phyloP scores from a whole-genome alignment of 768 basidiomycete genomes.

The Tulasnella calospora region DNA sequence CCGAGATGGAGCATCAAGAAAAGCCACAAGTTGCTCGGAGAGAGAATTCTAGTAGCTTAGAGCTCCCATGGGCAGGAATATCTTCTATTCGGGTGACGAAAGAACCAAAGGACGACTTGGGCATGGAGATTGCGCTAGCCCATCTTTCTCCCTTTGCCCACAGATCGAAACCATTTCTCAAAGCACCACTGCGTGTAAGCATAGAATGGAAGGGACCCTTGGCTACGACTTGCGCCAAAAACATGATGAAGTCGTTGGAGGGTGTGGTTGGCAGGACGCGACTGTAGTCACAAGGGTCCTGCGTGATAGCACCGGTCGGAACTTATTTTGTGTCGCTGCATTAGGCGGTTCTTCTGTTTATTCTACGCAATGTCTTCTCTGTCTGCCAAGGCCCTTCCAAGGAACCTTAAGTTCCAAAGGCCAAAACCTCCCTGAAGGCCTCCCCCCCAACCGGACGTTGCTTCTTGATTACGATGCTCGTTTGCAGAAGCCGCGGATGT shows the following conservation, averaged over 20 bases:
- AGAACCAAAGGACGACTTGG: neutral
- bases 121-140: neutral
- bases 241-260: neutral
- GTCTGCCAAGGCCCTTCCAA: neutral
- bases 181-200: neutral
- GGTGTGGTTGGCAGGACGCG: neutral
- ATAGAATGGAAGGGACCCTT: neutral
- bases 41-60: neutral
- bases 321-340: neutral
- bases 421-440: neutral
- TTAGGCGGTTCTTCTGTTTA: neutral
- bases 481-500: neutral
- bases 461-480: constrained; percentile 8
- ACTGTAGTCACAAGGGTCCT: neutral
- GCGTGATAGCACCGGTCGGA: neutral
- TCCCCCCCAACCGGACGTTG: neutral
- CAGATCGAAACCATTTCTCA: neutral
- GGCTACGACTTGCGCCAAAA: neutral
- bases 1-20: neutral
- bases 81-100: constrained; percentile 1
- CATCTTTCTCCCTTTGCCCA: neutral
- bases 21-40: neutral
- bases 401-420: neutral
- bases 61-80: neutral
- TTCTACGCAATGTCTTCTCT: neutral